A percentile compares a stretch with the other conserved stretches of the same genome.
Evolutionary conservation across 805 yeast genomes (phyloP).

Genomic region (Wickerhamomyces pijperi): DNA sequence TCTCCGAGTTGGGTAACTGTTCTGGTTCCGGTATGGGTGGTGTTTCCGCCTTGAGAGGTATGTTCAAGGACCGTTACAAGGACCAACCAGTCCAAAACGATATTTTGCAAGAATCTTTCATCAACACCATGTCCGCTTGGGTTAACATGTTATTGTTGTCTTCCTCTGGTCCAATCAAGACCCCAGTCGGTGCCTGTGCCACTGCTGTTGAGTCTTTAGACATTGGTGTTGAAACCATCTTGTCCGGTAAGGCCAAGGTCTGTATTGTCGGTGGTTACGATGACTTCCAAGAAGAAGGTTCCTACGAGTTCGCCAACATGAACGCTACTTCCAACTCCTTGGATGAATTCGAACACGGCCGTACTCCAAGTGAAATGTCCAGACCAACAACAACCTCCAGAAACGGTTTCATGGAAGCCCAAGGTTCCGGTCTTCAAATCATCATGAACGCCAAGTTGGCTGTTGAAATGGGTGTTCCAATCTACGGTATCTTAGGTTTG

Average conservation of each 20-base stretch:
- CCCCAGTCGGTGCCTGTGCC: conserved; percentile 99
- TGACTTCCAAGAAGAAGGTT: conserved; percentile 99
- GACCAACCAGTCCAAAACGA: conserved; percentile 96
- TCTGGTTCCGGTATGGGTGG: conserved; percentile 99
- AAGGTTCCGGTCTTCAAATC: conserved; percentile 97
- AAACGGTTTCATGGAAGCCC: conserved; percentile 98
- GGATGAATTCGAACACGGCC: conserved; percentile 86
- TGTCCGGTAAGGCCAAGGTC: conserved; percentile 89
- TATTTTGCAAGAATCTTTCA: conserved; percentile 94
- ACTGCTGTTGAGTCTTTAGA: conserved; percentile 97
- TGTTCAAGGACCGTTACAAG: conserved; percentile 90
- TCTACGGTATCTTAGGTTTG: conserved; percentile 88
- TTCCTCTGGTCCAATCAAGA: conserved; percentile 97
- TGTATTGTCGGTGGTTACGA: conserved; percentile 98
- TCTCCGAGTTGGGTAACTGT: conserved; percentile 98
- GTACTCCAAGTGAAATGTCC: conserved; percentile 97
- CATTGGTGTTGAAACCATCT: conserved; percentile 86
- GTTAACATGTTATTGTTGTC: conserved; percentile 95
- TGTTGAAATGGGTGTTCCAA: conserved; percentile 96
- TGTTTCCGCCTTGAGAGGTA: conserved; percentile 91
- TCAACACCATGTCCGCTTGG: conserved; percentile 99
- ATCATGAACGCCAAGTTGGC: conserved; percentile 94
- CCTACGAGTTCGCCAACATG: conserved; percentile 97
- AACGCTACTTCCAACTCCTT: conserved; percentile 90
- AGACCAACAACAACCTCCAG: conserved; percentile 96